Percentiles rank a stretch among this genome's conserved stretches.
These are phyloP conservation scores for Millerozyma miso DNA, from an alignment of 805 yeast genomes.

Conservation along the genomic window DNA sequence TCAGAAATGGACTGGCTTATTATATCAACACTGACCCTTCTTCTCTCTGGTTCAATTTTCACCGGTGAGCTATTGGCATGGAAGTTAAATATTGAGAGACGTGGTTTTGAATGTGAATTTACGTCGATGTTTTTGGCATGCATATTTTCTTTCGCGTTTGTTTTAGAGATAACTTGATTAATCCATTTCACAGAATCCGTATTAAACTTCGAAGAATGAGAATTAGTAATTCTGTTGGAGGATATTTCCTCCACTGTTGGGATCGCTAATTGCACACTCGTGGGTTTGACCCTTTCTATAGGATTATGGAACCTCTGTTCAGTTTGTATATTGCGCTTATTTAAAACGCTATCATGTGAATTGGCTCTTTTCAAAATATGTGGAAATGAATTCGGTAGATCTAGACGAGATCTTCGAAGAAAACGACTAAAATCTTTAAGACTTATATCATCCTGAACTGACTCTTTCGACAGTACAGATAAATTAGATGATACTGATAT, in stretches of 20 bases:
- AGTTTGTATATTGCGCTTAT: constrained; percentile 2
- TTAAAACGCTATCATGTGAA: constrained; percentile 22
- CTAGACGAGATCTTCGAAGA: constrained; percentile 30
- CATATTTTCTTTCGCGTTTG: neutral
- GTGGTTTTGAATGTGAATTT: constrained; percentile 5
- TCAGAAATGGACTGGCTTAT: constrained; percentile 27
- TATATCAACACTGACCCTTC: constrained; percentile 17
- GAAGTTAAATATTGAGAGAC: constrained; percentile 15
- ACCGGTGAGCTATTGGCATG: constrained; percentile 16
- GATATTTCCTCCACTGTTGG: constrained; percentile 34
- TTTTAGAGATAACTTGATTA: constrained; percentile 14
- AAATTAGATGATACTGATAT: constrained; percentile 19
- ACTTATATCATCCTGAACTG: constrained; percentile 6
- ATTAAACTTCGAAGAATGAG: constrained; percentile 2
- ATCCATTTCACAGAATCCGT: constrained; percentile 12
- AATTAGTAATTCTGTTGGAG: neutral
- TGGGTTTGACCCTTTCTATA: constrained; percentile 20
- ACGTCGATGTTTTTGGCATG: neutral
- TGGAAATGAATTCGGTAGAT: constrained; percentile 27
- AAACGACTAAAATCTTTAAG: constrained; percentile 28
- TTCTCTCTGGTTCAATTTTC: constrained; percentile 1
- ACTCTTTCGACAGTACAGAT: constrained; percentile 18
- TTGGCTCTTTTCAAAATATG: constrained; percentile 20
- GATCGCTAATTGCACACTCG: constrained; percentile 11
- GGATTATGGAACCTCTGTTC: constrained; percentile 35